Conservation (phyloP, 352 stramenopile species). For the Globisporangium irregulare region DNA sequence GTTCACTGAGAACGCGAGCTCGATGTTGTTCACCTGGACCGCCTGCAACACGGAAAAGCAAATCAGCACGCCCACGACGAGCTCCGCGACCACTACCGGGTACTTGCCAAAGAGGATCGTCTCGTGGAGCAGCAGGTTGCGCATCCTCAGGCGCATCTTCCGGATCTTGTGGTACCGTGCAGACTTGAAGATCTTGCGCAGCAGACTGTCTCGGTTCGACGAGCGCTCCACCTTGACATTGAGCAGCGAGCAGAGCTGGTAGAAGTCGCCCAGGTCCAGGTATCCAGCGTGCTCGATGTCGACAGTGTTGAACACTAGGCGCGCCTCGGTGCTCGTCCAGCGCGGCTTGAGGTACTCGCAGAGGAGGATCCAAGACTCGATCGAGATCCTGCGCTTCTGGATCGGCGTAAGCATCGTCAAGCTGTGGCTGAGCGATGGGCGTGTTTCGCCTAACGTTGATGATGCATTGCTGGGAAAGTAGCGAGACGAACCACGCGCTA, state of each 20-base stretch:
- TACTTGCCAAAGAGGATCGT: conserved; percentile 60
- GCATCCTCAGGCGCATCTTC: conserved; percentile 44
- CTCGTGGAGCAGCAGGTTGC: conserved; percentile 58
- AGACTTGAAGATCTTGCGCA: conserved; percentile 43
- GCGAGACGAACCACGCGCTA: conserved; percentile 53
- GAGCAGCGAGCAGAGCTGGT: conserved; percentile 73
- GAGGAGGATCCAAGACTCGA: conserved; percentile 69
- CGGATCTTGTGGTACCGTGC: conserved; percentile 48
- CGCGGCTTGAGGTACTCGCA: conserved; percentile 74
- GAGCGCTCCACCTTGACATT: conserved; percentile 64
- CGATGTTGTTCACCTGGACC: conserved; percentile 83
- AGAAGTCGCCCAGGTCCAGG: conserved; percentile 68
- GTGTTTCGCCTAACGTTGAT: conserved; percentile 25
- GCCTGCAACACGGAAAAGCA: conserved; percentile 76
- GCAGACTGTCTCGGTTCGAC: conserved; percentile 38
- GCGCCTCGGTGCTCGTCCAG: conserved; percentile 68
- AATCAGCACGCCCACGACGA: conserved; percentile 73
- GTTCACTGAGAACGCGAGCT: conserved; percentile 72
- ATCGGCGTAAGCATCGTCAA: conserved; percentile 36
- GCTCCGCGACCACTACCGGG: conserved; percentile 66
- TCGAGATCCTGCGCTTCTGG: conserved; percentile 50
- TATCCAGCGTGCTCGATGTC: conserved; percentile 63
- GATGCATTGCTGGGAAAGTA: conserved; percentile 38
- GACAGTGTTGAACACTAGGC: conserved; percentile 79
- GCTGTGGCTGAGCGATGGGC: conserved; percentile 40